These are phyloP conservation scores for Talaromyces albobiverticillius DNA, from an alignment of 2,329 filamentous ascomycete genomes.

Conservation along the genomic window DNA sequence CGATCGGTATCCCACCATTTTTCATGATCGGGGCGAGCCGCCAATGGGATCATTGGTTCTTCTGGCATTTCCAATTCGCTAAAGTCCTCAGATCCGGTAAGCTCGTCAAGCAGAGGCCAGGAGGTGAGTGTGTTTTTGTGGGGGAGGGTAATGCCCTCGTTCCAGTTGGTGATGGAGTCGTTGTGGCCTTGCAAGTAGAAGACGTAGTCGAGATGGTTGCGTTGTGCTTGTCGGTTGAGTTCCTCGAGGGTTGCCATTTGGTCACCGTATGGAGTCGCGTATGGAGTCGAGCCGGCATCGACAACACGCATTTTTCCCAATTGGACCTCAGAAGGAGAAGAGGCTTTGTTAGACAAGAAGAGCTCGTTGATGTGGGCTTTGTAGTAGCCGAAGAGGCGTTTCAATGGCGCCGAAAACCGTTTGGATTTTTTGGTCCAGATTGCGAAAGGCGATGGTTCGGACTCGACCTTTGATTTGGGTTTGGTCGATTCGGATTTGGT, in stretches of 20 bases:
- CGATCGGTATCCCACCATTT: too few species aligned
- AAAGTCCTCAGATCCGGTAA: too few species aligned
- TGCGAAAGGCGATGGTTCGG: too few species aligned
- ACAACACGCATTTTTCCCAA: neutral
- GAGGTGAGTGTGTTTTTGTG: too few species aligned
- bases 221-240: neutral
- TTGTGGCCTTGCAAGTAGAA: constrained; percentile 4
- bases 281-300: constrained; percentile 10
- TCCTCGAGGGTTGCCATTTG: neutral
- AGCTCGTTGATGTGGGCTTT: constrained; percentile 3
- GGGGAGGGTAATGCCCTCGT: too few species aligned
- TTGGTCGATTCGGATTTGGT: too few species aligned
- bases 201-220: constrained; percentile 1
- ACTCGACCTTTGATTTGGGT: too few species aligned
- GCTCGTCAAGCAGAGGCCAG: too few species aligned
- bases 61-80: too few species aligned
- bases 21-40: too few species aligned
- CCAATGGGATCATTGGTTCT: too few species aligned
- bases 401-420: neutral
- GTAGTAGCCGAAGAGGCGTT: neutral
- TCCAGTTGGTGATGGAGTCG: too few species aligned
- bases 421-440: neutral
- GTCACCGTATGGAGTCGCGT: neutral
- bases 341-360: neutral
- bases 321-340: neutral